Percentiles rank a stretch among this genome's conserved stretches.
Conservation (phyloP, 768 basidiomycete species). For the Mycena latifolia region DNA sequence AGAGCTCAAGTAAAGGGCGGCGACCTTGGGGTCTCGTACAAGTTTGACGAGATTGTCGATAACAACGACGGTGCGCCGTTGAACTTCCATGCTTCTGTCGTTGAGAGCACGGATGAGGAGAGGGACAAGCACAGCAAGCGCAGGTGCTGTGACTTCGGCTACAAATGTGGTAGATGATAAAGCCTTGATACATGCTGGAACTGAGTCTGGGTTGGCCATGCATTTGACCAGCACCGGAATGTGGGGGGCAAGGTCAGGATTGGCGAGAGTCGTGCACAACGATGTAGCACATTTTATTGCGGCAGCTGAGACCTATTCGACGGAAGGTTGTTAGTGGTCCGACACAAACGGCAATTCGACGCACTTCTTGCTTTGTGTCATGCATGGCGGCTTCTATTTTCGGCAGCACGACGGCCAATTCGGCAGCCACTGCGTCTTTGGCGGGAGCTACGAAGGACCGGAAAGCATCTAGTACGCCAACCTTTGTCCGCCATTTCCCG, state of each 20-base stretch:
- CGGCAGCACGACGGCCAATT: constrained; percentile 86
- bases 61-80: constrained; percentile 94
- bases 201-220: constrained; percentile 92
- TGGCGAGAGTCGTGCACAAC: constrained; percentile 91
- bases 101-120: constrained; percentile 92
- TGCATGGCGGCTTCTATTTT: constrained; percentile 93
- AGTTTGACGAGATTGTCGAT: constrained; percentile 98
- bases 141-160: constrained; percentile 96
- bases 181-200: constrained; percentile 94
- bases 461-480: constrained; percentile 92
- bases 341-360: constrained; percentile 36
- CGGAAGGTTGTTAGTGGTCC: background rate
- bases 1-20: constrained; percentile 88
- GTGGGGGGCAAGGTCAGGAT: constrained; percentile 92
- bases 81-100: constrained; percentile 96
- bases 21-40: constrained; percentile 90
- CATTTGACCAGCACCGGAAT: constrained; percentile 91
- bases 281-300: constrained; percentile 92
- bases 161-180: constrained; percentile 97
- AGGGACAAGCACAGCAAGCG: constrained; percentile 95
- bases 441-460: constrained; percentile 78
- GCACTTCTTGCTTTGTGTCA: constrained; percentile 94
- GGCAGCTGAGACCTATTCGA: constrained; percentile 79
- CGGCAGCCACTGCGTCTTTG: constrained; percentile 82
- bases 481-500: constrained; percentile 95